These are phyloP conservation scores for Sporothrix pallida DNA, from an alignment of 2,329 filamentous ascomycete species.

Conservation along the genomic window DNA sequence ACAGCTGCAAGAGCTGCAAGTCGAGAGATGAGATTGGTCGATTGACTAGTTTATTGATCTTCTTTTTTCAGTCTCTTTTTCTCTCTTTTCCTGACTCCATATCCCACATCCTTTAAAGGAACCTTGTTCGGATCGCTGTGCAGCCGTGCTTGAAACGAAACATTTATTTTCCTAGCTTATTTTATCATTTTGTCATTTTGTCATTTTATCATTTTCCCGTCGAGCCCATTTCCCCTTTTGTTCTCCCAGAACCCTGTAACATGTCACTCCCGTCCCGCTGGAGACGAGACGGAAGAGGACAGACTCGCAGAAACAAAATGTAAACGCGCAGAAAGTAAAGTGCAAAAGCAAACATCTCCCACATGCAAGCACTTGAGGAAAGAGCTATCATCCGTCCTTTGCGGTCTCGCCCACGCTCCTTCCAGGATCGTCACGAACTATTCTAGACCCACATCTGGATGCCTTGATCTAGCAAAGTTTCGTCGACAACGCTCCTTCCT, in stretches of 20 bases:
- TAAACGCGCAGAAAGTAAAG: too few relatives aligned
- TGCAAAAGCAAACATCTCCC: too few relatives aligned
- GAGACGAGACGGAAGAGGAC: too few relatives aligned
- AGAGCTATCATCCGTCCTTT: neutral
- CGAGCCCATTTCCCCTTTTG: neutral
- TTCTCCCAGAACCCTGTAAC: neutral
- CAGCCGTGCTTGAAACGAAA: conserved; percentile 28
- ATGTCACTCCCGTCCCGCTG: too few relatives aligned
- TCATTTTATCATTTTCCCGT: neutral
- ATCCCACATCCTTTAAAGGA: neutral
- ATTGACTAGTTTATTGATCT: conserved; percentile 9
- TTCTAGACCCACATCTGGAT: neutral
- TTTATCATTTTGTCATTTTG: conserved; percentile 6
- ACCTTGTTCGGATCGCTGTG: conserved; percentile 20
- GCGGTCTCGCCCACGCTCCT: neutral
- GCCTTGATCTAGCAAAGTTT: neutral
- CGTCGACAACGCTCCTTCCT: too few relatives aligned
- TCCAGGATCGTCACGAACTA: conserved; percentile 12
- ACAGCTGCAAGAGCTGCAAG: neutral
- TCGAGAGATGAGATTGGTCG: too few relatives aligned
- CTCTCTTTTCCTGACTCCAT: neutral
- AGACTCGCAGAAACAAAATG: too few relatives aligned
- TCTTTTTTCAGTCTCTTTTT: conserved; percentile 32
- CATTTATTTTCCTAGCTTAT: neutral
- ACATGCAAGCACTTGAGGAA: neutral